Evolutionary conservation across 106 monocot species (phyloP).

Genomic region (Narthecium ossifragum): DNA sequence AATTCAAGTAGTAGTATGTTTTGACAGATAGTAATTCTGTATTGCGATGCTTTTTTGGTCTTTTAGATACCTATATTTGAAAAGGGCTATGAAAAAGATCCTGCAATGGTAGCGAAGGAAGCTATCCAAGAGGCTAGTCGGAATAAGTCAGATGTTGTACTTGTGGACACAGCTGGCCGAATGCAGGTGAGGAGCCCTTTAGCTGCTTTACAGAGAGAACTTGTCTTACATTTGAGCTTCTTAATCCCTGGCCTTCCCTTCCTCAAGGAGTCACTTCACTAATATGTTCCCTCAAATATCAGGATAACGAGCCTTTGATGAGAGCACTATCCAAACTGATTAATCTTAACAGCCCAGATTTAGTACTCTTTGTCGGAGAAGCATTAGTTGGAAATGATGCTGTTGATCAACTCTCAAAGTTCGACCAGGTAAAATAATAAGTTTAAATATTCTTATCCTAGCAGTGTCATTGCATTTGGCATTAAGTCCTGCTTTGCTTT

Average conservation of each 20-base stretch:
- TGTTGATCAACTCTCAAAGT: conserved; percentile 92
- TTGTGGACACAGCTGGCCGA: conserved; percentile 70
- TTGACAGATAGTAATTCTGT: no score
- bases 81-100: conserved; percentile 98
- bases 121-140: not conserved
- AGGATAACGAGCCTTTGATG: conserved; percentile 98
- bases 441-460: not conserved
- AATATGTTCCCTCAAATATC: not conserved
- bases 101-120: conserved; percentile 93
- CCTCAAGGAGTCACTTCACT: not conserved
- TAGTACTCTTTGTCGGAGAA: conserved; percentile 98
- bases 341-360: conserved; percentile 88
- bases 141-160: not conserved
- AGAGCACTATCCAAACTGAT: conserved; percentile 97
- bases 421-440: conserved; percentile 58
- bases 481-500: not conserved
- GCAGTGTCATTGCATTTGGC: not conserved
- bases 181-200: conserved; percentile 65
- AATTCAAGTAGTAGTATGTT: no score
- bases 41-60: no score
- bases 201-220: no score
- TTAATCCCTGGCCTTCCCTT: no score
- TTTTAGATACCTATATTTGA: conserved; percentile 88
- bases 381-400: conserved; percentile 98
- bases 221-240: no score